Conservation (phyloP, 2,329 filamentous ascomycete genomes). For the Microdochium bolleyi region DNA sequence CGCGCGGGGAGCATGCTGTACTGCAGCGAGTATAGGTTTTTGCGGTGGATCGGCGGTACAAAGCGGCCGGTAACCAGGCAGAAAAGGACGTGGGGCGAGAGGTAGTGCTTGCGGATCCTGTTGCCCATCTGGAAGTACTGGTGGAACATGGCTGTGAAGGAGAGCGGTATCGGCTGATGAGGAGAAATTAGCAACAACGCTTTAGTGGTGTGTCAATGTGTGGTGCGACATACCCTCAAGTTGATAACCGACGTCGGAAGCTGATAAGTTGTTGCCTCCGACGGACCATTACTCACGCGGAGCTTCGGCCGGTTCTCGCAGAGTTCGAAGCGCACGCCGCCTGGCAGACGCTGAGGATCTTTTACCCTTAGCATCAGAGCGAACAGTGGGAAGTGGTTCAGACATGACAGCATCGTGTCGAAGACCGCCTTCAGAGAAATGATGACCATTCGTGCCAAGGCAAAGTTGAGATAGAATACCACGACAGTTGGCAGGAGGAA, state of each 20-base stretch:
- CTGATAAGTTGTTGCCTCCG: constrained; percentile 10
- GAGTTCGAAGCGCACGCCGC: constrained; percentile 86
- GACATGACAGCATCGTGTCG: constrained; percentile 83
- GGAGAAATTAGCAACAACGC: neutral
- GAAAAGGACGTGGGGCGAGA: constrained; percentile 79
- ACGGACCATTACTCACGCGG: neutral
- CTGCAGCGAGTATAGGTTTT: constrained; percentile 90
- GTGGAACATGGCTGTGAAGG: constrained; percentile 89
- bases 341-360: constrained; percentile 80
- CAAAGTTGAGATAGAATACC: constrained; percentile 96
- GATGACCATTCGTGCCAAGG: constrained; percentile 87
- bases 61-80: constrained; percentile 86
- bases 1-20: constrained; percentile 93
- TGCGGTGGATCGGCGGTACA: constrained; percentile 88
- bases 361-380: constrained; percentile 94
- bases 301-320: constrained; percentile 57
- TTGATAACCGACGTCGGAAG: constrained; percentile 74
- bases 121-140: constrained; percentile 94
- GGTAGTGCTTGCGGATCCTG: constrained; percentile 89
- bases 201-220: neutral
- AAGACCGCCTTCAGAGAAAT: constrained; percentile 87
- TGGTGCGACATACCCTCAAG: constrained; percentile 56
- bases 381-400: constrained; percentile 97
- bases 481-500: constrained; percentile 91
- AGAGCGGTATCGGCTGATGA: constrained; percentile 72